A percentile compares a stretch with the other conserved stretches of the same genome.
Evolutionary conservation across 768 basidiomycete species (phyloP).

Genomic region (Mrakia gelida): DNA sequence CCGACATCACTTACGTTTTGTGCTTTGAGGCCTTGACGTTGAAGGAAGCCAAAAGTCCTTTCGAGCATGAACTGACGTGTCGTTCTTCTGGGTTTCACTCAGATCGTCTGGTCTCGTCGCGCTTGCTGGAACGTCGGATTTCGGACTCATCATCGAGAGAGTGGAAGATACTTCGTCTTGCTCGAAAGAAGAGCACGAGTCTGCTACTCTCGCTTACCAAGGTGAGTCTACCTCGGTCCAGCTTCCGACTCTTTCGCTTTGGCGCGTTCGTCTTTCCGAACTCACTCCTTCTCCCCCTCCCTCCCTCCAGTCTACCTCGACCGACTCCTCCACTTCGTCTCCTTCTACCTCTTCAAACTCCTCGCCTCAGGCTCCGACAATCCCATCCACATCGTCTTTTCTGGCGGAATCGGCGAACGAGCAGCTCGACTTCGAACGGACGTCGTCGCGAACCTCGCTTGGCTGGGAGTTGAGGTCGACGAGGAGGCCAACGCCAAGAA

Average conservation of each 20-base stretch:
- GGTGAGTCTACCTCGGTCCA: neutral
- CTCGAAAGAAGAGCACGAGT: slow-evolving; percentile 38
- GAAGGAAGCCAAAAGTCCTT: no score
- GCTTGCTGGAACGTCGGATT: slow-evolving; percentile 75
- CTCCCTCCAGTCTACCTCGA: slow-evolving; percentile 58
- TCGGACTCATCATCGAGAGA: slow-evolving; percentile 58
- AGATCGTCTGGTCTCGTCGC: slow-evolving; percentile 72
- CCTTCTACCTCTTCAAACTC: slow-evolving; percentile 70
- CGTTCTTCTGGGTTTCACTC: slow-evolving; percentile 14
- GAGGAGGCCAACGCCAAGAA: slow-evolving; percentile 52
- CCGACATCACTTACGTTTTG: no score
- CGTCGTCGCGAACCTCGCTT: slow-evolving; percentile 54
- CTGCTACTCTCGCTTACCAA: slow-evolving; percentile 62
- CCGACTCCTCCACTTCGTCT: slow-evolving; percentile 65
- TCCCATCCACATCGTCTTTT: slow-evolving; percentile 63
- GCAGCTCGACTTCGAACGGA: slow-evolving; percentile 59
- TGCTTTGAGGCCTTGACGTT: no score
- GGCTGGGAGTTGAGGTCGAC: slow-evolving; percentile 60
- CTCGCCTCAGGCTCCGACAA: slow-evolving; percentile 40
- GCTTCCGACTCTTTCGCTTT: neutral
- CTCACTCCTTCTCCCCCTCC: neutral
- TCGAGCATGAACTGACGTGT: neutral
- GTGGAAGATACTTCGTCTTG: slow-evolving; percentile 47
- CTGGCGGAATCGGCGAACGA: slow-evolving; percentile 83
- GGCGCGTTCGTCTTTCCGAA: neutral